Evolutionary conservation across 495 filamentous ascomycete species (phyloP), one percentile per base, ranked within the genome.

Genomic region (Penicillium paradoxum): DNA sequence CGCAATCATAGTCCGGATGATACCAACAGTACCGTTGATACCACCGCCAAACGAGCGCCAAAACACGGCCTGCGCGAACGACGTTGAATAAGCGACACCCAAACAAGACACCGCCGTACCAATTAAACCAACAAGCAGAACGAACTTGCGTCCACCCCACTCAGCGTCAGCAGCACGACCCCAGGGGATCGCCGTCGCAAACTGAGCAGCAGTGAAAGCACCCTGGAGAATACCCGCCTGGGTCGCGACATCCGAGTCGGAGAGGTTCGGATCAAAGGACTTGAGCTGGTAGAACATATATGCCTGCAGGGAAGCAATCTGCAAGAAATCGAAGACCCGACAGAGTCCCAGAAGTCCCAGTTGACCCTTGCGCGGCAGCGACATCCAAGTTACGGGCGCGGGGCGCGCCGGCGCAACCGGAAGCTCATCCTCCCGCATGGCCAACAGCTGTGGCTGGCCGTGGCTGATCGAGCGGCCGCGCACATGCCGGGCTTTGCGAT

Each of bases 161-260:
- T 81, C 78, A 3, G 82, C 82, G 68, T 93, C 89, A 2, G 88
- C 86, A 24, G 86, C 70, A 1, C 86, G 78, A 4, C 89, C 89
- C 89, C 89, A 93, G 19, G 88, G 63, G 66, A 95, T 88, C n/a
- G 87, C 88, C 1, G 89, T 92, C 22, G 88, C 74, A 66, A 90
- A 90, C 71, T 95, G 89, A 6, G 88, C 86, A 6, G 84, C 86
- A 0, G 88, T 88, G 63, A 93, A 95, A 53, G 82, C 82, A 30
- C 85, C 87, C 55, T 88, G 84, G 37, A 95, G 74, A 27, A 92
- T 77, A 43, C 89, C 89, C 3, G 86, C 88, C 57, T 92, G 89
- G 19, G 78, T 80, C 7, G 89, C 82, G 53, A 93, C 89, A 33
- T 80, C 79, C 0, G 85, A 79, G 58, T 85, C 80, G 18, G 85